phyloP scores from a whole-genome alignment of 2,329 filamentous ascomycete species.

The Cladosporium sp. region DNA sequence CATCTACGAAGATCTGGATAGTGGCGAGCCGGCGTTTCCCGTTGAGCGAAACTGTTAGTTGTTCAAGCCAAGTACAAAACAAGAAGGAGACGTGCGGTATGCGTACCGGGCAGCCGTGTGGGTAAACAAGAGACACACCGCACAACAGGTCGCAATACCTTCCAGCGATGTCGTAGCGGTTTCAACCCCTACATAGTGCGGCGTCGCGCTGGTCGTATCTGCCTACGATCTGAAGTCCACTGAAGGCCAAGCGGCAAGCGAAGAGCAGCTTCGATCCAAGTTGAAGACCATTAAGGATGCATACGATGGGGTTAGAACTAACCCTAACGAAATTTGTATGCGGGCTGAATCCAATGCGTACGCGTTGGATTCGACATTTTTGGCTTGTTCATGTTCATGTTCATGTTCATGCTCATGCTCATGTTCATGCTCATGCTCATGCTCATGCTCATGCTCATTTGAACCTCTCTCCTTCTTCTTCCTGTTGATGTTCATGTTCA shows the following conservation, averaged over 20 bases:
- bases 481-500: too few relatives aligned
- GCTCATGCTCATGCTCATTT: too few relatives aligned
- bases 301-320: background rate
- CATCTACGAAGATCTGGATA: too few relatives aligned
- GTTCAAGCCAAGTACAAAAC: background rate
- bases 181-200: too few relatives aligned
- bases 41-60: background rate
- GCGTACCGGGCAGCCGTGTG: background rate
- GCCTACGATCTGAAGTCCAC: background rate
- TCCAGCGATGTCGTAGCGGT: background rate
- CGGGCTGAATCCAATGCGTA: too few relatives aligned
- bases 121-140: background rate
- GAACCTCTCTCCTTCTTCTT: too few relatives aligned
- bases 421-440: too few relatives aligned
- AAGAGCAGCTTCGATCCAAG: background rate
- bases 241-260: background rate
- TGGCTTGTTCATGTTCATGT: too few relatives aligned
- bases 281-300: background rate
- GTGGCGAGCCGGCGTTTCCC: too few relatives aligned
- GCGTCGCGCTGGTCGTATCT: background rate
- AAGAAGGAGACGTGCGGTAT: background rate
- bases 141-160: background rate
- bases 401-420: too few relatives aligned
- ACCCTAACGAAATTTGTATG: too few relatives aligned
- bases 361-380: conserved; percentile 3